Percentiles rank a stretch among this genome's conserved stretches.
Evolutionary conservation across 306 rosid species (phyloP).

Genomic region (Senna tora): DNA sequence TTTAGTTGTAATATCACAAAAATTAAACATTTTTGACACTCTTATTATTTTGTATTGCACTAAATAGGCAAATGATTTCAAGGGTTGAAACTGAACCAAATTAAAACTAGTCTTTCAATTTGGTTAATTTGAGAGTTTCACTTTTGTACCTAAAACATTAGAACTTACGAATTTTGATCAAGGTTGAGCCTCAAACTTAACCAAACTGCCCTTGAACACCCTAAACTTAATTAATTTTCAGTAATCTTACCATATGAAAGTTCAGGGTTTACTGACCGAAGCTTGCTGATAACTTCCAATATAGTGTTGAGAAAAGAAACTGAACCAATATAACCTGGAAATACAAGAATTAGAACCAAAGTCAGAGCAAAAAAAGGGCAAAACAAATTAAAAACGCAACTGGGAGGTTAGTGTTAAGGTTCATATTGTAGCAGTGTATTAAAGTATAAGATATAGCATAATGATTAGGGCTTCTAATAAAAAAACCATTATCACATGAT

Average conservation of each 20-base stretch:
- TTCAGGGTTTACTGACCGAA: constrained; percentile 70
- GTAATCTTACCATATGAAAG: constrained; percentile 57
- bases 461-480: constrained; percentile 2
- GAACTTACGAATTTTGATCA: no score
- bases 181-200: constrained; percentile 47
- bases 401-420: not conserved
- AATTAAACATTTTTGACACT: not conserved
- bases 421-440: not conserved
- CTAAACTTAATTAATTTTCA: not conserved
- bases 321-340: constrained; percentile 66
- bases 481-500: no score
- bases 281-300: constrained; percentile 73
- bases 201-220: not conserved
- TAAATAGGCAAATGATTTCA: not conserved
- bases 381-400: constrained; percentile 3
- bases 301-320: constrained; percentile 77
- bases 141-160: no score
- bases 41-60: not conserved
- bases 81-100: constrained; percentile 59
- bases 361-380: not conserved
- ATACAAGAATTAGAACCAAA: constrained; percentile 8
- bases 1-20: not conserved
- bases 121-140: not conserved
- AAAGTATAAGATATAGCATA: constrained; percentile 24
- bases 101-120: no score